Evolutionary conservation across 768 basidiomycete genomes (phyloP).

Genomic region (Mycena alexandri): DNA sequence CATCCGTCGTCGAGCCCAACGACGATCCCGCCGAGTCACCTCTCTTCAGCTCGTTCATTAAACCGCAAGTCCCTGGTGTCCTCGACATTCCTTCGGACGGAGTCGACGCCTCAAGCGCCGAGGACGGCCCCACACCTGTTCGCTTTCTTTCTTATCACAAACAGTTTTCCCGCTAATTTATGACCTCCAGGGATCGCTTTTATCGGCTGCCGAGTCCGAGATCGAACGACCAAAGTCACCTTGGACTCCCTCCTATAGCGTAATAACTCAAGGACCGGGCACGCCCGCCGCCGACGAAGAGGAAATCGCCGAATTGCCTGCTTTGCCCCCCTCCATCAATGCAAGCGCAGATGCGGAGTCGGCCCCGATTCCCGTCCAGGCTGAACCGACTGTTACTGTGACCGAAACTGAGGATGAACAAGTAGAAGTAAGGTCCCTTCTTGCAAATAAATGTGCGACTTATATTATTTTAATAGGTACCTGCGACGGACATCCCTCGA

Average conservation of each 20-base stretch:
- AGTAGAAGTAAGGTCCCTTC: constrained; percentile 14
- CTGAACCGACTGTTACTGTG: constrained; percentile 28
- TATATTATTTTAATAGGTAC: constrained; percentile 1
- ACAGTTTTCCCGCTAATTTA: too few species aligned
- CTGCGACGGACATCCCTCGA: constrained; percentile 32
- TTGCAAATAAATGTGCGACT: neutral
- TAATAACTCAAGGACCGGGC: constrained; percentile 40
- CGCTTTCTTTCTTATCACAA: too few species aligned
- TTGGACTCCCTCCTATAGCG: constrained; percentile 52
- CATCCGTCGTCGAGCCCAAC: neutral
- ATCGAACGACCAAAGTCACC: constrained; percentile 40
- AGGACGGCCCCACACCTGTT: too few species aligned
- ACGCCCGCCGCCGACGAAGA: constrained; percentile 23
- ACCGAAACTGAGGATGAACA: constrained; percentile 11
- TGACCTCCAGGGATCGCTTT: constrained; percentile 9
- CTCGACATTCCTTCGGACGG: constrained; percentile 6
- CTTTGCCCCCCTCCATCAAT: constrained; percentile 19
- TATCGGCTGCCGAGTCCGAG: constrained; percentile 12
- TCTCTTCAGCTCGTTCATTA: constrained; percentile 9
- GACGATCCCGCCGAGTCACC: constrained; percentile 4
- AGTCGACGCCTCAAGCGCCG: neutral
- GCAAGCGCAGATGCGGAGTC: neutral
- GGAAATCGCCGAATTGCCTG: constrained; percentile 26
- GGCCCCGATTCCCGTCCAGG: neutral
- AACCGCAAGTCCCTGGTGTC: neutral